These are phyloP conservation scores for Papiliotrema fonsecae DNA, from an alignment of 1,284 basidiomycete species.

Conservation along the genomic window DNA sequence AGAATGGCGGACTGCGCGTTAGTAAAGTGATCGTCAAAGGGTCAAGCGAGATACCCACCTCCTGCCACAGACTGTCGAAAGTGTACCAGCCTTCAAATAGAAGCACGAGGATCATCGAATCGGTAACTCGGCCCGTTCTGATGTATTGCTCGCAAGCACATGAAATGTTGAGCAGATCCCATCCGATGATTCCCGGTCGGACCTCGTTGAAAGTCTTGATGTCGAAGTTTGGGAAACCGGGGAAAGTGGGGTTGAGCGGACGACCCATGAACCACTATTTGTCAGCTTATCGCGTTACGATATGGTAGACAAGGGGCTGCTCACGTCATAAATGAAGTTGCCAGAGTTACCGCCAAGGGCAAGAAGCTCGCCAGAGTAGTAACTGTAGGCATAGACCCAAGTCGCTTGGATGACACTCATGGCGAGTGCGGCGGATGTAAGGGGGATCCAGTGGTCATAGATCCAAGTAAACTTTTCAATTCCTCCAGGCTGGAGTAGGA, in stretches of 20 bases:
- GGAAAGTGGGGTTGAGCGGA: slow-evolving; percentile 77
- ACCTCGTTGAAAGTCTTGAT: slow-evolving; percentile 97
- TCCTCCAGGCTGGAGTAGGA: slow-evolving; percentile 64
- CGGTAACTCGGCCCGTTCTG: slow-evolving; percentile 67
- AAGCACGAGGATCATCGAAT: slow-evolving; percentile 87
- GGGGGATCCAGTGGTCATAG: slow-evolving; percentile 87
- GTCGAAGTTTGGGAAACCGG: slow-evolving; percentile 62
- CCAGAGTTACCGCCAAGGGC: slow-evolving; percentile 90
- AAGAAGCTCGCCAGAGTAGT: slow-evolving; percentile 60
- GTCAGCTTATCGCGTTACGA: background rate
- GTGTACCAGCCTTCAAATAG: slow-evolving; percentile 87
- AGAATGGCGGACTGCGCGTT: slow-evolving; percentile 63
- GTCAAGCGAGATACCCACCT: slow-evolving; percentile 54
- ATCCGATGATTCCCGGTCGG: slow-evolving; percentile 91
- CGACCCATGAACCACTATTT: slow-evolving; percentile 93
- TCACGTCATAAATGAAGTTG: slow-evolving; percentile 82
- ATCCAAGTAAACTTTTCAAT: slow-evolving; percentile 78
- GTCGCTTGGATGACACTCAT: slow-evolving; percentile 74
- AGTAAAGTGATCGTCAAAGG: background rate
- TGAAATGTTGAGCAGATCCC: slow-evolving; percentile 85
- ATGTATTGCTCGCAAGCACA: slow-evolving; percentile 87
- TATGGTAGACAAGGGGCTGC: slow-evolving; percentile 35
- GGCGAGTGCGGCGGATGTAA: slow-evolving; percentile 74
- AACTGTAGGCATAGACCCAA: slow-evolving; percentile 70
- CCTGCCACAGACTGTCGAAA: slow-evolving; percentile 78